These are phyloP conservation scores for Trichosporon sp. DNA, from an alignment of 1,284 basidiomycete genomes.

Conservation along the genomic window DNA sequence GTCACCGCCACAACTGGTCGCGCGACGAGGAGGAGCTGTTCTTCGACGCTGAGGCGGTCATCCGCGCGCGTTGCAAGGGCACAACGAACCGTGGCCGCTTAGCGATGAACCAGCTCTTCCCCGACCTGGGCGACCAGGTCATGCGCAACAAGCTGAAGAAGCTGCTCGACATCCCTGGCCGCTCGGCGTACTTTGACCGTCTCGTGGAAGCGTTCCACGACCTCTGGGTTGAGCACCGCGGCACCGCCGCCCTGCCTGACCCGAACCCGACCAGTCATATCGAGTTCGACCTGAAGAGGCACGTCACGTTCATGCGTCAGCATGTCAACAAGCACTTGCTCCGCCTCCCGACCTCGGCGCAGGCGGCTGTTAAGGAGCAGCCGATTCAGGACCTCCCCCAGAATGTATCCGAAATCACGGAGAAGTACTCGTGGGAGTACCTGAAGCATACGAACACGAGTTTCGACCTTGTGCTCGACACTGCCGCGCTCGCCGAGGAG, in stretches of 20 bases:
- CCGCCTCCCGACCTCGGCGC: slow-evolving; percentile 49
- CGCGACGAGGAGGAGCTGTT: slow-evolving; percentile 82
- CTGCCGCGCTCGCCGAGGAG: slow-evolving; percentile 62
- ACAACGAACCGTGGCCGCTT: slow-evolving; percentile 60
- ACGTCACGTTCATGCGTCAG: slow-evolving; percentile 75
- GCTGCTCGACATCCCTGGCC: slow-evolving; percentile 67
- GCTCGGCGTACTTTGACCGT: slow-evolving; percentile 72
- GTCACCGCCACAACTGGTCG: slow-evolving; percentile 73
- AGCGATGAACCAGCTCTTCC: slow-evolving; percentile 68
- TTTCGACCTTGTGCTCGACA: slow-evolving; percentile 55
- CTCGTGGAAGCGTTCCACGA: slow-evolving; percentile 80
- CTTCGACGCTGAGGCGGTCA: slow-evolving; percentile 77
- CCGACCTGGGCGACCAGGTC: slow-evolving; percentile 55
- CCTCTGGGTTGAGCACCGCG: slow-evolving; percentile 72
- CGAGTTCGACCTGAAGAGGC: slow-evolving; percentile 74
- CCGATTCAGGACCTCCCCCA: slow-evolving; percentile 37
- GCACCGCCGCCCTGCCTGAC: slow-evolving; percentile 70
- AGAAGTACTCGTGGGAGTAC: slow-evolving; percentile 61
- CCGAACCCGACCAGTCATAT: slow-evolving; percentile 67
- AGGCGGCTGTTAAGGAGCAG: slow-evolving; percentile 24
- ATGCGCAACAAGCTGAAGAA: slow-evolving; percentile 52
- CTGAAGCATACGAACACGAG: slow-evolving; percentile 63
- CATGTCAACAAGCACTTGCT: slow-evolving; percentile 80
- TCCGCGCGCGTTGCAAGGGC: slow-evolving; percentile 65
- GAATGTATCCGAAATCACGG: slow-evolving; percentile 62